Percentiles rank a stretch among this genome's conserved stretches.
Evolutionary conservation across 163 green algal species (phyloP).

Genomic region (Scenedesmus sp.): DNA sequence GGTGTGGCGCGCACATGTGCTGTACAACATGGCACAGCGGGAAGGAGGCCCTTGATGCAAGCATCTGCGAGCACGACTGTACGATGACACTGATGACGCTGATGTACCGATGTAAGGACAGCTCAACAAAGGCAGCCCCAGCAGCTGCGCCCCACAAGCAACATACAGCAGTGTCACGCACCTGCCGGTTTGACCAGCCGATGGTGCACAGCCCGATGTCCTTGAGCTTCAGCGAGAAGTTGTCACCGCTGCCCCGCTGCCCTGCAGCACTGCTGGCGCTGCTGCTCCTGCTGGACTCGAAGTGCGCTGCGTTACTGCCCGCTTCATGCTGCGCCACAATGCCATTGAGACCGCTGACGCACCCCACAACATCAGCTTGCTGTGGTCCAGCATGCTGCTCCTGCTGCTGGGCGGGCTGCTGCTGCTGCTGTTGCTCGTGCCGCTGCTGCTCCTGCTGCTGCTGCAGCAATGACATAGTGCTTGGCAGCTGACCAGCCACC

Average conservation of each 20-base stretch:
- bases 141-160: no score
- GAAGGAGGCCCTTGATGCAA: no score
- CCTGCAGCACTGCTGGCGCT: not conserved
- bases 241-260: not conserved
- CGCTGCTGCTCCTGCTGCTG: conserved; percentile 24
- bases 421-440: not conserved
- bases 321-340: not conserved
- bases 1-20: no score
- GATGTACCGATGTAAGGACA: no score
- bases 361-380: no score
- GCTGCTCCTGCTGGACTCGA: not conserved
- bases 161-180: not conserved
- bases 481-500: conserved; percentile 22
- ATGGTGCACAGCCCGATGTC: conserved; percentile 54
- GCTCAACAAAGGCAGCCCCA: no score
- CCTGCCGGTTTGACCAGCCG: conserved; percentile 14
- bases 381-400: not conserved
- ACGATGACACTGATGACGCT: no score
- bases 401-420: not conserved
- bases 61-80: no score
- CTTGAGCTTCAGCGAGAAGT: conserved; percentile 58
- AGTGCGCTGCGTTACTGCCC: not conserved
- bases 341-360: not conserved
- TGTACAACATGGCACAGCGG: no score
- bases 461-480: not conserved